Evolutionary conservation across 495 filamentous ascomycete species (phyloP).

Genomic region (Endocarpon pusillum): DNA sequence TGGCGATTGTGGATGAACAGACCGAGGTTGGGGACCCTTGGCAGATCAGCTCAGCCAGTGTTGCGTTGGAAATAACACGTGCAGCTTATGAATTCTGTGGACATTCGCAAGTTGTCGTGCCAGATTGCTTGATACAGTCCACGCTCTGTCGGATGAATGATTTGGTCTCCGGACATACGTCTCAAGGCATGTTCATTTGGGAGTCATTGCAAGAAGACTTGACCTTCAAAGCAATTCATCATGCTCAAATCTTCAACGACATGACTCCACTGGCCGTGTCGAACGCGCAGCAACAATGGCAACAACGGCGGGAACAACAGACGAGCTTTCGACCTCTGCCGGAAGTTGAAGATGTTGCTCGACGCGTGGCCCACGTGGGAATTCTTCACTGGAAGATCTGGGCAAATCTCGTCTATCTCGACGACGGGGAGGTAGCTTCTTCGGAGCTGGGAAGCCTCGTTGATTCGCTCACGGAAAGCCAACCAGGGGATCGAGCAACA

Average conservation of each 20-base stretch:
- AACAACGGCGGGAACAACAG: no score
- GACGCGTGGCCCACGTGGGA: constrained; percentile 59
- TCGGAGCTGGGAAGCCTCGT: no score
- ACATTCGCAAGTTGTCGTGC: no score
- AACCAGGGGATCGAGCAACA: no score
- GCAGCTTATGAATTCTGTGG: constrained; percentile 23
- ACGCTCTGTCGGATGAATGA: no score
- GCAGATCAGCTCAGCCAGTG: constrained; percentile 23
- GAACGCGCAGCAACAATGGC: constrained; percentile 23
- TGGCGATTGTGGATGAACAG: constrained; percentile 26
- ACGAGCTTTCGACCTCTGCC: constrained; percentile 22
- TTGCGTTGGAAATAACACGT: constrained; percentile 29
- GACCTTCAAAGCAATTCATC: no score
- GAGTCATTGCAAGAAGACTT: no score
- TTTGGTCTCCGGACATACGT: no score
- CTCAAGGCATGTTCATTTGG: no score
- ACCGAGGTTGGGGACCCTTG: constrained; percentile 18
- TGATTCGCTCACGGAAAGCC: no score
- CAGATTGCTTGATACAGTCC: no score
- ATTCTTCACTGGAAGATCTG: constrained; percentile 80
- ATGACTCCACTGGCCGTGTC: constrained; percentile 29
- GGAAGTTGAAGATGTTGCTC: constrained; percentile 49
- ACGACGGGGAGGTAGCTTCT: not conserved
- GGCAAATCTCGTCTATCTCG: constrained; percentile 21
- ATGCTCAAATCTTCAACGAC: no score